phyloP scores from a whole-genome alignment of 2,329 filamentous ascomycete genomes.

The Phialophora chinensis region DNA sequence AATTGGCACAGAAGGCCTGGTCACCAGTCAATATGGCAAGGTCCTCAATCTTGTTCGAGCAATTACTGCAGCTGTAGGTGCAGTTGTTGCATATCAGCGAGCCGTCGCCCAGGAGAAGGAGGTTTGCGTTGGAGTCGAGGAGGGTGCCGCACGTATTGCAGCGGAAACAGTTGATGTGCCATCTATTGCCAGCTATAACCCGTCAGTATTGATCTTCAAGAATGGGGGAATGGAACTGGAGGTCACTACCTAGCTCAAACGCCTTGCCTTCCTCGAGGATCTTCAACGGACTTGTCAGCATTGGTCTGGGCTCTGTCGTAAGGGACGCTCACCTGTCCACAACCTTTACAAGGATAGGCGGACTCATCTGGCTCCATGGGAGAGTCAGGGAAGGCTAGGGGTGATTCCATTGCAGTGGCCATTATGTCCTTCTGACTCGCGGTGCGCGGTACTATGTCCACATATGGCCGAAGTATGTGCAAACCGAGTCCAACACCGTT shows the following conservation, averaged over 20 bases:
- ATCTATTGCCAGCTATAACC: constrained; percentile 81
- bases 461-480: constrained; percentile 26
- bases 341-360: constrained; percentile 86
- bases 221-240: constrained; percentile 2
- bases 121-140: constrained; percentile 96
- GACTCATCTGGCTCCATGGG: constrained; percentile 79
- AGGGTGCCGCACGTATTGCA: constrained; percentile 95
- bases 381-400: constrained; percentile 61
- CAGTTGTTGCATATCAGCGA: constrained; percentile 99
- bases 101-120: constrained; percentile 94
- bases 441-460: constrained; percentile 23
- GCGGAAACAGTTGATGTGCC: constrained; percentile 98
- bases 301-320: constrained; percentile 19
- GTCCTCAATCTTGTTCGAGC: constrained; percentile 97
- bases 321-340: constrained; percentile 73
- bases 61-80: constrained; percentile 97
- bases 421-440: constrained; percentile 26
- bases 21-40: constrained; percentile 96
- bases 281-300: constrained; percentile 54
- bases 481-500: constrained; percentile 14
- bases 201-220: constrained; percentile 12
- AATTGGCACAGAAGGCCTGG: constrained; percentile 95
- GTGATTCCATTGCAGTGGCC: constrained; percentile 67
- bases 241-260: constrained; percentile 82
- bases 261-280: constrained; percentile 98